Percentiles rank a stretch among this genome's conserved stretches.
Conservation (phyloP, 2,329 filamentous ascomycete genomes). For the Aschersonia sp. region DNA sequence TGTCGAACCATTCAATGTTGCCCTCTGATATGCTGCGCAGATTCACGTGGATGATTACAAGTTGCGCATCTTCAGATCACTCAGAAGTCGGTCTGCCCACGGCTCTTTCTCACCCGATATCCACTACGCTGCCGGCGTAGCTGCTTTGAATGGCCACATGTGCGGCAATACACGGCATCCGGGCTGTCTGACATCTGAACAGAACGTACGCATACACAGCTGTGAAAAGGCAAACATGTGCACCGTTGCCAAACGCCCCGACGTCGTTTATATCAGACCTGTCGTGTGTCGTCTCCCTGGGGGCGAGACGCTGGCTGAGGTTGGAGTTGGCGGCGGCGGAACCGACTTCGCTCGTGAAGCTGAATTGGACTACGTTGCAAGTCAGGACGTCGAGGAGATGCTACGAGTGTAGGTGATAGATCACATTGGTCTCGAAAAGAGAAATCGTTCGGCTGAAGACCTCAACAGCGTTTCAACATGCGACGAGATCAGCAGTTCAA, state of each 20-base stretch:
- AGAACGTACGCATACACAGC: constrained; percentile 60
- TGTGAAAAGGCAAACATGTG: constrained; percentile 65
- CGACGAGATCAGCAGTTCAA: constrained; percentile 3
- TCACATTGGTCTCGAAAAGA: too few relatives aligned
- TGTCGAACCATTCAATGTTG: neutral
- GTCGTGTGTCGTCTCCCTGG: constrained; percentile 51
- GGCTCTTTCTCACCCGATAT: constrained; percentile 22
- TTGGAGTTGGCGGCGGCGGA: constrained; percentile 66
- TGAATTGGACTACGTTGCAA: constrained; percentile 46
- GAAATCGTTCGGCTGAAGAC: too few relatives aligned
- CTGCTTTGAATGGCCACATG: constrained; percentile 57
- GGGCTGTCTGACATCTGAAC: constrained; percentile 57
- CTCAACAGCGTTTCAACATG: constrained; percentile 8
- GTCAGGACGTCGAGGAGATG: constrained; percentile 37
- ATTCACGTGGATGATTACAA: constrained; percentile 81
- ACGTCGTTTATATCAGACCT: constrained; percentile 63
- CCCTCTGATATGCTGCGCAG: constrained; percentile 15
- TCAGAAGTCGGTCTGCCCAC: constrained; percentile 31
- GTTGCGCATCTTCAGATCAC: constrained; percentile 53
- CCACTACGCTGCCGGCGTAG: constrained; percentile 41
- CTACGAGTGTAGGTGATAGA: constrained; percentile 15
- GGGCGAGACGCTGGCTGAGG: constrained; percentile 53
- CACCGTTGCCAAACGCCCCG: constrained; percentile 25
- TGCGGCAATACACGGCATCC: constrained; percentile 56
- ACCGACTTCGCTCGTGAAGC: constrained; percentile 57